Base-by-base conservation (phyloP, 2,329 filamentous ascomycete genomes). In the Aspergillus quadricinctus region DNA sequence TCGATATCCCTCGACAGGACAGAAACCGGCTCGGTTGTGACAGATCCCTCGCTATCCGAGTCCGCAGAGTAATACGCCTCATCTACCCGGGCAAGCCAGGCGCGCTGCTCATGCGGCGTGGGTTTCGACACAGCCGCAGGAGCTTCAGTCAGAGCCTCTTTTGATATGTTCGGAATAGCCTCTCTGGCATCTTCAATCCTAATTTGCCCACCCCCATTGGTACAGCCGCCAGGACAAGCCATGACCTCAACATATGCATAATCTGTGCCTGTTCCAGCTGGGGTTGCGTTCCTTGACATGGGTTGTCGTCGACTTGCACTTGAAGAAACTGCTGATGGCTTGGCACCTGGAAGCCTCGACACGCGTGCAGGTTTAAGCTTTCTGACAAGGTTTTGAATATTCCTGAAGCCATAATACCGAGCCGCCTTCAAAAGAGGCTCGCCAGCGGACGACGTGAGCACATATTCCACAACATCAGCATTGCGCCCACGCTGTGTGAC, bases 141-240 rank as follows among this genome's bases (percentile, higher is more conserved):
- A 19, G 50, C 17, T 61, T 66, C 41, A 61, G 65, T 48, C 73
- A 72, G 21, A 8, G 55, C 28, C 19, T 52, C 43, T 23, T 50
- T 48, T 56, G 65, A 58, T 50, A 54, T 45, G 52, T 61, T 50
- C 25, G 59, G 50, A 48, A 59, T 58, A 17, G 59, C 63, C 49
- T 72, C 69, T 45, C 68, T 64, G 19, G 89, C 84, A 70, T 97
- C 94, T 53, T 91, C 89, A 27, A 90, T 84, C 69, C 96, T 96
- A 70, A 99, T 87, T 77, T 99, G 94, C 0, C 94, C 94, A 40
- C 94, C 94, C 1, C 94, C 94, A 66, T 99, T 99, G 54, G 94
- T 99, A 77, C 94, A 99, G 3, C 94, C 94, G n/a, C 94, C 94
- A 0, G 94, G 94, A 73, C 94, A 99, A 14, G 94, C 94, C 94